Conservation (phyloP, 1,139 yeast species). For the Yamadazyma atmosphaerica region DNA sequence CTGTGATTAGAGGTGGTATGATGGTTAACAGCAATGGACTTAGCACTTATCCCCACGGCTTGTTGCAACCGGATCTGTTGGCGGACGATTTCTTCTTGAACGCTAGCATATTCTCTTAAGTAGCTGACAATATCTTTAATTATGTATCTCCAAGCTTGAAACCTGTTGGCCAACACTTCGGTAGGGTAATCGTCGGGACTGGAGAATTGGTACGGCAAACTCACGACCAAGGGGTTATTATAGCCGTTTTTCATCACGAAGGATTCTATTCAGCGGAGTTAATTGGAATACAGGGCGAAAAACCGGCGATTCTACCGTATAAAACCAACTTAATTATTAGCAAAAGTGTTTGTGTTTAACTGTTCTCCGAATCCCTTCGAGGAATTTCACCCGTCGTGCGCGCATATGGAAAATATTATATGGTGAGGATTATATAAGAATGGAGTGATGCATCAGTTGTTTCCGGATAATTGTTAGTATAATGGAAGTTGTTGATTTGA, state of each 20-base stretch:
- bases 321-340: too few relatives aligned
- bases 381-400: too few relatives aligned
- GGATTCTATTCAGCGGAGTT: too few relatives aligned
- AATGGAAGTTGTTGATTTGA: slow-evolving; percentile 5
- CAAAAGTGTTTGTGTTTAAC: too few relatives aligned
- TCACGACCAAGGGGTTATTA: slow-evolving; percentile 39
- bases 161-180: slow-evolving; percentile 79
- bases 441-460: background rate
- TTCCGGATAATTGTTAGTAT: too few relatives aligned
- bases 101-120: slow-evolving; percentile 75
- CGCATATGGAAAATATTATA: too few relatives aligned
- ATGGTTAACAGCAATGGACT: slow-evolving; percentile 16
- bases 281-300: too few relatives aligned
- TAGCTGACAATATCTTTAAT: slow-evolving; percentile 74
- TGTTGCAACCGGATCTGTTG: slow-evolving; percentile 82
- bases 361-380: too few relatives aligned
- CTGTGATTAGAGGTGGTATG: slow-evolving; percentile 2
- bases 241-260: slow-evolving; percentile 20
- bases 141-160: slow-evolving; percentile 82
- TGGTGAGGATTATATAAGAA: too few relatives aligned
- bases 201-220: slow-evolving; percentile 37
- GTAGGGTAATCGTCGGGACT: slow-evolving; percentile 60
- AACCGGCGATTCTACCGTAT: too few relatives aligned
- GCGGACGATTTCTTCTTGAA: slow-evolving; percentile 83
- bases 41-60: slow-evolving; percentile 53